phyloP scores from a whole-genome alignment of 208 protist species.

The Baffinella frigidus region DNA sequence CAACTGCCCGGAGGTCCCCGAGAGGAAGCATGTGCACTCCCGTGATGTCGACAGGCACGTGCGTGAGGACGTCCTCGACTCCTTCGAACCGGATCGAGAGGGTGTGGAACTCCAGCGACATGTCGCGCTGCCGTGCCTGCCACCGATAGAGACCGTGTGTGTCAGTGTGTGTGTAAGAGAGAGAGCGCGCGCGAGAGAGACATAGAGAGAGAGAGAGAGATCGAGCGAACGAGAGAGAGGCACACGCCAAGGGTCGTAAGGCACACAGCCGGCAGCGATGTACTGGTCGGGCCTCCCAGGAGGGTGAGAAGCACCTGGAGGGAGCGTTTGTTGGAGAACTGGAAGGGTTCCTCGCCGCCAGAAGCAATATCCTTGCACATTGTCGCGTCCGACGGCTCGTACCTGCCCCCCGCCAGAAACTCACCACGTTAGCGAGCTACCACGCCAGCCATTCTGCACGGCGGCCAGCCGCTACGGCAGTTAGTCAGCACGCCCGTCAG shows the following conservation, averaged over 20 bases:
- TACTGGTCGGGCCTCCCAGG: neutral
- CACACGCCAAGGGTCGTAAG: no score
- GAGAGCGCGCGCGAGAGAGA: no score
- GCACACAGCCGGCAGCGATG: neutral
- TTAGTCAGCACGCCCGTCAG: no score
- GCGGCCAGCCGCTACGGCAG: no score
- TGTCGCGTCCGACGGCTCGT: no score
- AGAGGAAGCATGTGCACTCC: constrained; percentile 46
- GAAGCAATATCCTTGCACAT: no score
- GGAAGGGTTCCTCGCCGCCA: neutral
- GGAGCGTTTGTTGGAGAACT: neutral
- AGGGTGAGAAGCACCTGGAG: neutral
- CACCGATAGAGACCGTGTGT: neutral
- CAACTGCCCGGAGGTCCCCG: neutral
- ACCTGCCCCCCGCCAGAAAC: no score
- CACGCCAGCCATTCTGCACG: no score
- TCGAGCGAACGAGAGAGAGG: no score
- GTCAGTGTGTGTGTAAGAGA: no score
- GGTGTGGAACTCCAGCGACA: constrained; percentile 42
- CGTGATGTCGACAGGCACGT: constrained; percentile 45
- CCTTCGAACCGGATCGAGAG: constrained; percentile 45
- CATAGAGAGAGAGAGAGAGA: no score
- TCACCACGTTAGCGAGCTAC: no score
- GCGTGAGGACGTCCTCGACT: constrained; percentile 28
- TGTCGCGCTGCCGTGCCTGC: constrained; percentile 19